phyloP scores from a whole-genome alignment of 768 basidiomycete genomes.

The Rhizopogon roseolus region DNA sequence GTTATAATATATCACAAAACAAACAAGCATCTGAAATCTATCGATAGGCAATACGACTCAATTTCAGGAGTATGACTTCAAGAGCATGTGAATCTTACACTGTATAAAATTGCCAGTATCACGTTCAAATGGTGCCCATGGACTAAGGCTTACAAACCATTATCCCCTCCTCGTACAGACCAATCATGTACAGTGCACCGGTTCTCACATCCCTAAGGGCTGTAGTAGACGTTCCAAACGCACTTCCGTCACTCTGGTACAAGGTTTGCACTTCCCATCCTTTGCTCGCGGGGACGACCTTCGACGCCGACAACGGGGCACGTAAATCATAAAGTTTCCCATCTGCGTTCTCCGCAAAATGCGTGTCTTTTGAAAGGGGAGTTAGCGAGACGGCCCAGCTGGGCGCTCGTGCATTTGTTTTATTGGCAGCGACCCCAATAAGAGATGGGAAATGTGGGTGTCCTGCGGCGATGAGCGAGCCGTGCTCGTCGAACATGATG shows the following conservation, averaged over 20 bases:
- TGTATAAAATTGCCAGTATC: not conserved
- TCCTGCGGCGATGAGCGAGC: slow-evolving; percentile 53
- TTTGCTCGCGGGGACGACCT: slow-evolving; percentile 31
- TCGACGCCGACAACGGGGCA: slow-evolving; percentile 45
- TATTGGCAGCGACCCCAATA: slow-evolving; percentile 37
- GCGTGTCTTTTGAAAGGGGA: slow-evolving; percentile 9
- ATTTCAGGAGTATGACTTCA: too few species aligned
- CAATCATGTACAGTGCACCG: slow-evolving; percentile 48
- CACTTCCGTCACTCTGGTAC: slow-evolving; percentile 71
- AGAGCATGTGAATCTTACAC: too few species aligned
- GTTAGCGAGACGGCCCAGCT: slow-evolving; percentile 57
- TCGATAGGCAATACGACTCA: too few species aligned
- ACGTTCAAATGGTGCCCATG: not conserved
- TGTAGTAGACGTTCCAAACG: slow-evolving; percentile 51
- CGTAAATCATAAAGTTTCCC: slow-evolving; percentile 31
- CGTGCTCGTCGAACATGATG: slow-evolving; percentile 44
- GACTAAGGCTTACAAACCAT: slow-evolving; percentile 41
- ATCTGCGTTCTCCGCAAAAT: not conserved
- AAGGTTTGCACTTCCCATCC: slow-evolving; percentile 50
- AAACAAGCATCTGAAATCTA: too few species aligned
- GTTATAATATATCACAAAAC: too few species aligned
- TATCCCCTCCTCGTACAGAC: slow-evolving; percentile 54
- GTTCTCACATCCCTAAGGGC: slow-evolving; percentile 45
- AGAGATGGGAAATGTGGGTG: slow-evolving; percentile 62
- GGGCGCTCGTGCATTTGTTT: slow-evolving; percentile 35